Conservation (phyloP, 225 moss, liverwort and hornwort genomes). For the Bryoerythrophyllum caledonicum region DNA sequence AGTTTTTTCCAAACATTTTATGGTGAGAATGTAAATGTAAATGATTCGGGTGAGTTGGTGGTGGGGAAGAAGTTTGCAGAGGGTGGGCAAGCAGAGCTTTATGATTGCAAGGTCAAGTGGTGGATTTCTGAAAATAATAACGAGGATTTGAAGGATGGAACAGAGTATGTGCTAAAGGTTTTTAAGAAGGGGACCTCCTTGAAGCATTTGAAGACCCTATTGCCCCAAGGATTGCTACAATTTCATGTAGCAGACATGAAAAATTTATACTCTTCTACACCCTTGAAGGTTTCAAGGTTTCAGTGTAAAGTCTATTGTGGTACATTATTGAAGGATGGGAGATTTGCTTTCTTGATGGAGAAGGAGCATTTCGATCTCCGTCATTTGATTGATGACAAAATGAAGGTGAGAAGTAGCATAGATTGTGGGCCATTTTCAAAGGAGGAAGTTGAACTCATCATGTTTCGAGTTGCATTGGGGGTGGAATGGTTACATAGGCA, state of each 20-base stretch:
- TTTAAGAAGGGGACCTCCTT: background rate
- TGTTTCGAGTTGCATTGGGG: background rate
- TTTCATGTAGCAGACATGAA: fast-evolving
- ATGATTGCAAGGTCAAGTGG: background rate
- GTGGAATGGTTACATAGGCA: background rate
- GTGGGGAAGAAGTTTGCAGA: background rate
- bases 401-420: background rate
- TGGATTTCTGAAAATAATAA: fast-evolving
- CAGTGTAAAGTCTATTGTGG: background rate
- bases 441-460: background rate
- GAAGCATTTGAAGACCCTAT: background rate
- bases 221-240: background rate
- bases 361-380: background rate
- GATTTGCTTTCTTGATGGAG: background rate
- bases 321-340: background rate
- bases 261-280: background rate
- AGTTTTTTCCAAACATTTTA: background rate
- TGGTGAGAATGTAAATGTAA: fast-evolving
- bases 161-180: background rate
- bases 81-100: background rate
- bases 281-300: background rate
- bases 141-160: background rate
- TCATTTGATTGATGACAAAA: background rate
- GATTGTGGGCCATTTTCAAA: background rate
- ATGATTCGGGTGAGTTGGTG: background rate